These are phyloP conservation scores for Candida piceae DNA, from an alignment of 805 yeast species.

Conservation along the genomic window DNA sequence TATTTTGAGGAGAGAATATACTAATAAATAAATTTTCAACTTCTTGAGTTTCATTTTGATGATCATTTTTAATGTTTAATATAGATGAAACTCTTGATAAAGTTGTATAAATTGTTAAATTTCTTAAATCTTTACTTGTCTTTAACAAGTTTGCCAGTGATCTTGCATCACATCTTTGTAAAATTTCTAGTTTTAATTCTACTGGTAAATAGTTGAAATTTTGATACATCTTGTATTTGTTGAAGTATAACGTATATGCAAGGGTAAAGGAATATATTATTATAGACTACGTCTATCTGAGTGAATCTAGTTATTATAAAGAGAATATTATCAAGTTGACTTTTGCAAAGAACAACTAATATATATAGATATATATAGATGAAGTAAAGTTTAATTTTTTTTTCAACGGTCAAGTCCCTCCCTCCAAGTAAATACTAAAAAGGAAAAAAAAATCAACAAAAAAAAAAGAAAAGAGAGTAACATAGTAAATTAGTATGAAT, in stretches of 20 bases:
- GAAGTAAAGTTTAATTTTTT: background rate
- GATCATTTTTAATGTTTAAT: background rate
- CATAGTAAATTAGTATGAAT: too few relatives aligned
- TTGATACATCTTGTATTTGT: slow-evolving; percentile 1
- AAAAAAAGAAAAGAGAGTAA: background rate
- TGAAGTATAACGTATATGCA: too few relatives aligned
- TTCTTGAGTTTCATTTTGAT: background rate
- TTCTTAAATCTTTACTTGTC: slow-evolving; percentile 5
- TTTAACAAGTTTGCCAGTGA: slow-evolving; percentile 9
- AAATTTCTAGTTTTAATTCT: slow-evolving; percentile 19
- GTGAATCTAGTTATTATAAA: too few relatives aligned
- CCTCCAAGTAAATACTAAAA: too few relatives aligned
- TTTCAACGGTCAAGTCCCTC: background rate
- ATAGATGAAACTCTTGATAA: slow-evolving; percentile 5
- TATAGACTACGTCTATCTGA: too few relatives aligned
- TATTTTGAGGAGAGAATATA: slow-evolving; percentile 26
- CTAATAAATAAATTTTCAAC: slow-evolving; percentile 14
- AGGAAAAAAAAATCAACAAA: too few relatives aligned
- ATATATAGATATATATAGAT: background rate
- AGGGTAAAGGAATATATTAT: too few relatives aligned
- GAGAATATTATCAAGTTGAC: too few relatives aligned
- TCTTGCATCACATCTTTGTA: slow-evolving; percentile 10
- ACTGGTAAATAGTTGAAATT: slow-evolving; percentile 14
- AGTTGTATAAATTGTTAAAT: slow-evolving; percentile 6
- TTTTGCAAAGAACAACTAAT: too few relatives aligned